Evolutionary conservation across 768 basidiomycete genomes (phyloP), one percentile per base, ranked within the genome.

Genomic region (Termitomyces sp.): DNA sequence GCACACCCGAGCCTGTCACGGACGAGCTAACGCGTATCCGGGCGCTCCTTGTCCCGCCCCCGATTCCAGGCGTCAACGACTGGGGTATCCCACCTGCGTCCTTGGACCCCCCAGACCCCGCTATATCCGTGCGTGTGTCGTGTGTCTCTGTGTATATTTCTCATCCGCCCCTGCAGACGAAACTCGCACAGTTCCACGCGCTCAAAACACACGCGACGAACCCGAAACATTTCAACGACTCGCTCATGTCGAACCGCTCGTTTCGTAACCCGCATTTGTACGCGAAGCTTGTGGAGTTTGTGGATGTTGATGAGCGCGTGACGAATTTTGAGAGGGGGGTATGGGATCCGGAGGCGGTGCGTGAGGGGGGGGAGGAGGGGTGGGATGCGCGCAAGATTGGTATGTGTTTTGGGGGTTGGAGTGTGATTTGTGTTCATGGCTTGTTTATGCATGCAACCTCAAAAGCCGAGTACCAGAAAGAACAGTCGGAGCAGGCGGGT

Each of bases 231-330:
- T 98, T 97, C 76, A 99, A 98, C 69, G 94, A 97, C 70, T 92
- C 92, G 1, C 81, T 99, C 41, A 92, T 98, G 86, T 84, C 87
- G 8, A 92, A 90, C 62, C 87, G 92, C 43, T 87, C 93, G 4
- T 99, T 98, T 73, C 86, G 94, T 27, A 99, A 99, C 66, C 96
- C 96, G 0, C 92, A 97, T 66, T 82, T 98, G n/a, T 97, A 96
- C 71, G 79, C 91, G 12, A 94, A 94, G 64, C 83, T 99, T 2
- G 95, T 99, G 60, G 92, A 97, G 66, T 97, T 95, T 68, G 86
- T 97, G 16, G 89, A 90, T 53, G 89, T 95, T 16, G 87, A 96
- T 65, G 96, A 98, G 69, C 82, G 87, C 16, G 75, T 83, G n/a
- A 89, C 88, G 2, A 91, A 92, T 61, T 95, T 95, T 65, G 87